A percentile compares a stretch with the other conserved stretches of the same genome.
These are phyloP conservation scores for Trichomonascaceae sp. DNA, from an alignment of 1,139 yeast genomes.

Conservation along the genomic window DNA sequence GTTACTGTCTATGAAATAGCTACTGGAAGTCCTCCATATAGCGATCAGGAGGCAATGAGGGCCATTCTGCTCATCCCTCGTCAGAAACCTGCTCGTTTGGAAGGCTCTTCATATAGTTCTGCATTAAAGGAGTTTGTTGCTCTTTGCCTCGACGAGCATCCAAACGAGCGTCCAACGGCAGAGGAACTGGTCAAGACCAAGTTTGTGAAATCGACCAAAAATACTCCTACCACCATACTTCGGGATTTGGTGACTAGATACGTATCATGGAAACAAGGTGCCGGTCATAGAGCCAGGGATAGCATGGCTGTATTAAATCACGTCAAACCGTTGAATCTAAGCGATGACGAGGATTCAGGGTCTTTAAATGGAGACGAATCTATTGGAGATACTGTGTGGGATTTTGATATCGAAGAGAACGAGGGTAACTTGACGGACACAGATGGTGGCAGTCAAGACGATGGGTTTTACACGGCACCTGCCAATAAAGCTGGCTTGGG, in stretches of 20 bases:
- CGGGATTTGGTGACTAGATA: constrained; percentile 79
- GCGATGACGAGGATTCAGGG: constrained; percentile 36
- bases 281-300: constrained; percentile 29
- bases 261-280: constrained; percentile 52
- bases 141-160: constrained; percentile 86
- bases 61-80: constrained; percentile 93
- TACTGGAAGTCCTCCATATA: constrained; percentile 95
- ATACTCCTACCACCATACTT: constrained; percentile 52
- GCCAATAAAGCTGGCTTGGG: background rate
- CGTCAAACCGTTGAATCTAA: constrained; percentile 18
- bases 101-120: constrained; percentile 77
- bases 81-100: constrained; percentile 89
- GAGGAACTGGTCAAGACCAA: constrained; percentile 74
- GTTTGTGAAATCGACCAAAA: constrained; percentile 58
- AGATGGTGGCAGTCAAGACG: background rate
- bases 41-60: constrained; percentile 90
- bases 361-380: constrained; percentile 28
- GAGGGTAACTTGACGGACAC: background rate
- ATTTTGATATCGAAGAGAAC: constrained; percentile 28
- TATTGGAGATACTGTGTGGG: constrained; percentile 37
- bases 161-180: constrained; percentile 81
- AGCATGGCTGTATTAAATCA: constrained; percentile 24
- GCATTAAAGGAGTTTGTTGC: constrained; percentile 84
- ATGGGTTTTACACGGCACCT: background rate
- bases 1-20: constrained; percentile 91